Base-by-base conservation (phyloP, 371 early-diverging fungal species). In the Thermomucor indicae-seudaticae region DNA sequence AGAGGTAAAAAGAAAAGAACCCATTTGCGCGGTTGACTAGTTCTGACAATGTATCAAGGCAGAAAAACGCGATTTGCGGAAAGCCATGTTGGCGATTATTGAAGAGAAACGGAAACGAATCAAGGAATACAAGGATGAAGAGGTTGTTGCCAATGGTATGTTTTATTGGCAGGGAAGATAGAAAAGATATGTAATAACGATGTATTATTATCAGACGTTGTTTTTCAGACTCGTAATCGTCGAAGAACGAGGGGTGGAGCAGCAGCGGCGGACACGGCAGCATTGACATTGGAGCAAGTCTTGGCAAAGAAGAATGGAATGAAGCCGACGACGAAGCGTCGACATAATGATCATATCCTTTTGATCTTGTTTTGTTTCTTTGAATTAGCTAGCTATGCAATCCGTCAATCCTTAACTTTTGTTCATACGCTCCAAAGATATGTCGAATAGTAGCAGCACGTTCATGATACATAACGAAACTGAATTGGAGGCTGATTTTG, bases 281-380 rank as follows among this genome's bases (percentile, higher is more conserved):
- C 23, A 7, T 19, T 35, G 43, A 37, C 52, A 22, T n/a, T 34
- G 4, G 52, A 43, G 38, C 37, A 43, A 20, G 4, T 44, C 22
- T 17, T 52, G 22, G 6, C 48, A 4, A 49, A 40, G 16, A 49
- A 49, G 17, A 49, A 49, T 19, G 47, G 47, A 11, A 34, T 34
- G 14, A 49, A 49, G 17, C 25, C 27, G 19, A 28, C 40, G 17
- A 1, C 27, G 0, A 49, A 49, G n/a, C 49, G 49, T 22, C 39
- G 49, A 49, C n/a, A 49, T n/a, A 38, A 49, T 49, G 49, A 49
- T 49, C 49, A 48, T 48, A 48, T 48, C 48, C 48, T 48, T n/a
- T n/a, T n/a, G n/a, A n/a, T n/a, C n/a, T n/a, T n/a, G n/a, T 48
- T 48, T 48, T 24, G 1, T 24, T 3, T 17, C 38, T 4, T 47